Evolutionary conservation across 495 filamentous ascomycete species (phyloP), one percentile per base, ranked within the genome.

Genomic region (Podospora pseudocomata): DNA sequence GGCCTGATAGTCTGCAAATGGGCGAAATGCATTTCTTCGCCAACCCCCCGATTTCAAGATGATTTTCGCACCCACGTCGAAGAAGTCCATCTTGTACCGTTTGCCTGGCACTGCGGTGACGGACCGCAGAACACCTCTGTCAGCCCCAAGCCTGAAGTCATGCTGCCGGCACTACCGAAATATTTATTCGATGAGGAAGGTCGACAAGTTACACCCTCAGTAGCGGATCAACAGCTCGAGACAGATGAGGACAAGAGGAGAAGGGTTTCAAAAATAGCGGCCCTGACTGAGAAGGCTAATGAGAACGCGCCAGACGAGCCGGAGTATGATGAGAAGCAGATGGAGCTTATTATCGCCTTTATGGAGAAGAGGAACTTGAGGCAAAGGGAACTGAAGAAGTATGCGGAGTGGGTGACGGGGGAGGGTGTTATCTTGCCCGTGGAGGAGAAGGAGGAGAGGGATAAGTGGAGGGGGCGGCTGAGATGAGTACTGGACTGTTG

Each of bases 41-140:
- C 61, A 67, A 71, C 64, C 4, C 62, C 68, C 56, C 74, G 78
- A 53, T 76, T 82, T 6, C 72, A 75, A 0, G 19, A 11, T 19
- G 75, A 79, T 6, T 90, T 92, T 80, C 73, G 80, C 27, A 75
- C 76, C 18, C 92, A 96, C 75, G 71, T 93, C 26, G 83, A 89
- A 59, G 70, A 78, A 27, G 71, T 67, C 26, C 92, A 96, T 75
- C 76, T 94, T 30, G 67, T 73, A 9, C 77, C 85, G 16, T 75
- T 88, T 69, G 82, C 85, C 26, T 91, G 89, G 91, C 75, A 86
- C 67, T 75, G 84, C 54, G 90, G 90, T 18, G 89, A 93, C 75
- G 90, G 91, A 0, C 79, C 74, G 9, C 72, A 74, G 55, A 85
- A 85, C 73, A 73, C 56, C 53, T 59, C 55, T 20, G 19, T 20